These are phyloP conservation scores for Dioscorea zingiberensis DNA, from an alignment of 106 monocot species.

Conservation along the genomic window DNA sequence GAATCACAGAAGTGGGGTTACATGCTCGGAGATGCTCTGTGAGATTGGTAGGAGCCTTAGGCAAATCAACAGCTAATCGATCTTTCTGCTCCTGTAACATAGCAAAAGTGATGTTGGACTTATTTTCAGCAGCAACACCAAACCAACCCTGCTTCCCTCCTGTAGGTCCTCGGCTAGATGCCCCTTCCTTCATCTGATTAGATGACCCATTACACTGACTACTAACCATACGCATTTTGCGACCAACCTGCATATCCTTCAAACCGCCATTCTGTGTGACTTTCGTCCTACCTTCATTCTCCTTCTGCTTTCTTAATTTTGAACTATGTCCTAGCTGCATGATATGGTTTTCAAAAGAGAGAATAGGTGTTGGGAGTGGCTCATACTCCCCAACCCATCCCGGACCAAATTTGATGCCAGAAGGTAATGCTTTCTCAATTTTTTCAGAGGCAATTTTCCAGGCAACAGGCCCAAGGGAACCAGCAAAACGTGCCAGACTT, in stretches of 20 bases:
- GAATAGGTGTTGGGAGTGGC: conserved; percentile 45
- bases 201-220: conserved; percentile 1
- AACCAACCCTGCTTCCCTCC: conserved; percentile 15
- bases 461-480: conserved; percentile 53
- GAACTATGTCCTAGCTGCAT: neutral
- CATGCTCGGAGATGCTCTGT: neutral
- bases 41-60: conserved; percentile 10
- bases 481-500: conserved; percentile 79
- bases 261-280: conserved; percentile 1
- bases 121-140: conserved; percentile 15
- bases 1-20: conserved; percentile 1
- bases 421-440: conserved; percentile 54
- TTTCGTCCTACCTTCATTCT: conserved; percentile 3
- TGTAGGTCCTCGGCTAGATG: neutral
- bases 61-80: conserved; percentile 7
- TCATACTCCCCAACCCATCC: conserved; percentile 94
- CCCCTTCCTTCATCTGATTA: conserved; percentile 5
- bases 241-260: conserved; percentile 12
- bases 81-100: conserved; percentile 17
- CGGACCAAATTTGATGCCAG: conserved; percentile 76
- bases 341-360: conserved; percentile 25
- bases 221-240: conserved; percentile 8
- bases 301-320: neutral
- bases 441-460: conserved; percentile 81
- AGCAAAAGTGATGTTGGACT: neutral